These are phyloP conservation scores for Tetrahymena thermophila DNA, from an alignment of 73 alveolate genomes.

Conservation along the genomic window DNA sequence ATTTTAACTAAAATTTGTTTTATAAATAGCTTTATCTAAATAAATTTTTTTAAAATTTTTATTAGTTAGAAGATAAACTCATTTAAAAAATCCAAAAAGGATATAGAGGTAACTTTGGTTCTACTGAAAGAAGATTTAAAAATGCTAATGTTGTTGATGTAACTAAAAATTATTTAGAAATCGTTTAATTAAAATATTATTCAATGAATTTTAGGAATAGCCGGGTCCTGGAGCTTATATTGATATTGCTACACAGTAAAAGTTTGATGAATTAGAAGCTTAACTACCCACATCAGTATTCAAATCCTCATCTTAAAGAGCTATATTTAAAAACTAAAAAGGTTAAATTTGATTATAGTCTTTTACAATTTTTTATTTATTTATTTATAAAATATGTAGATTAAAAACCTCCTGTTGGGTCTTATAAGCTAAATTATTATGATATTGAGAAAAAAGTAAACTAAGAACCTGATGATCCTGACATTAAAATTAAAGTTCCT, in stretches of 20 bases:
- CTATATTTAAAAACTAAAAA: background rate
- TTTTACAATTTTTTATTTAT: no score
- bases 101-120: background rate
- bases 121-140: background rate
- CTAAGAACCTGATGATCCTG: constrained; percentile 4
- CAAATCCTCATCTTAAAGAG: constrained; percentile 26
- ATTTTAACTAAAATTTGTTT: background rate
- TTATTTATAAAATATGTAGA: background rate
- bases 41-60: background rate
- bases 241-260: background rate
- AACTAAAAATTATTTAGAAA: background rate
- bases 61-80: background rate
- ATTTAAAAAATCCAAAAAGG: background rate
- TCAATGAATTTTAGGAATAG: background rate
- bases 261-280: constrained; percentile 5
- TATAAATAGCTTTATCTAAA: no score
- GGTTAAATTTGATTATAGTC: background rate
- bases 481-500: background rate
- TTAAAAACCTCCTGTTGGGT: constrained; percentile 6
- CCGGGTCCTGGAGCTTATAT: constrained; percentile 42
- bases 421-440: constrained; percentile 6
- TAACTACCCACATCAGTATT: constrained; percentile 18
- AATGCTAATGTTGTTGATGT: background rate
- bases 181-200: background rate
- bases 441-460: background rate